These are phyloP conservation scores for Dactylellina leptospora DNA, from an alignment of 2,329 filamentous ascomycete genomes.

Conservation along the genomic window DNA sequence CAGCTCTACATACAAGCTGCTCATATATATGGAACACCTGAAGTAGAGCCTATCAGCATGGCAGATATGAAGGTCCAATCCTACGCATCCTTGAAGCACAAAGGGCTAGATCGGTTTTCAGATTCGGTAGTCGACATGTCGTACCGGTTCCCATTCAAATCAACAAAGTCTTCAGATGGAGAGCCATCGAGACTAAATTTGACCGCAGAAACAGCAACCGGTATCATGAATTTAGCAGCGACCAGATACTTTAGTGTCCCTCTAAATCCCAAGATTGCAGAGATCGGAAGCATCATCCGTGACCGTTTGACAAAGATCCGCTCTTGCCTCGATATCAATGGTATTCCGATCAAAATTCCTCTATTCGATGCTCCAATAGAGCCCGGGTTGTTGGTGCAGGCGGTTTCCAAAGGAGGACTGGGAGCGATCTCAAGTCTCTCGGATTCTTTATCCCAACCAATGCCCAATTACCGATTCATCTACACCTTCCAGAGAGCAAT, in stretches of 20 bases:
- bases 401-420: constrained; percentile 52
- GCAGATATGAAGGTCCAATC: neutral
- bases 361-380: constrained; percentile 59
- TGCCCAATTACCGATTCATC: constrained; percentile 58
- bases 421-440: constrained; percentile 49
- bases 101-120: neutral
- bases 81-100: neutral
- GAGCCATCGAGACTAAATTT: neutral
- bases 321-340: constrained; percentile 59
- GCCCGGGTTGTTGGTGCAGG: constrained; percentile 55
- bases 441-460: constrained; percentile 38
- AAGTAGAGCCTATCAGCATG: neutral
- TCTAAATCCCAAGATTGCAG: constrained; percentile 55
- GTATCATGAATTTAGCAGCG: constrained; percentile 15
- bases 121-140: constrained; percentile 29
- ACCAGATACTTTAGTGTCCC: constrained; percentile 58
- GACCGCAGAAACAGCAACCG: constrained; percentile 1
- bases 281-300: constrained; percentile 56
- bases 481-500: constrained; percentile 56
- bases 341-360: constrained; percentile 49
- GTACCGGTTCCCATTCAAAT: constrained; percentile 55
- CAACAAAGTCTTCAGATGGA: neutral
- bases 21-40: constrained; percentile 56
- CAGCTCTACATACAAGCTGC: constrained; percentile 58
- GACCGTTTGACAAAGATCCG: constrained; percentile 60